Evolutionary conservation across 176 grass and related monocot species (phyloP).

Genomic region (Chloris gayana): DNA sequence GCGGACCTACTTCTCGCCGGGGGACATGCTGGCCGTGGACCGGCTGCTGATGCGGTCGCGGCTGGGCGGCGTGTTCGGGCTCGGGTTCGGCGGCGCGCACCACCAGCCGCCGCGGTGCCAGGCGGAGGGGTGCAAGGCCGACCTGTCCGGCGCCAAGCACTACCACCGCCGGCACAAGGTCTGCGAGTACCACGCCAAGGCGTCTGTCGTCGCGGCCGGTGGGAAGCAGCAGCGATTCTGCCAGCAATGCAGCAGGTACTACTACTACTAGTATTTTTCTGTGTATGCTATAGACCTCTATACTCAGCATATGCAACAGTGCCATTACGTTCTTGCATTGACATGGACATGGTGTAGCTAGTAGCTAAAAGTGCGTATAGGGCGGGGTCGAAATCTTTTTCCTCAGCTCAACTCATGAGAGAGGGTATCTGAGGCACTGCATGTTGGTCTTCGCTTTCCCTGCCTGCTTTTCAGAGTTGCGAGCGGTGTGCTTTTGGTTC

Average conservation of each 20-base stretch:
- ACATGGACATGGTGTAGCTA: constrained; percentile 5
- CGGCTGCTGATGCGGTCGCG: constrained; percentile 52
- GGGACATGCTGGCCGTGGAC: constrained; percentile 64
- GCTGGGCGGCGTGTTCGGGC: constrained; percentile 53
- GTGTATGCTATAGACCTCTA: too few relatives aligned
- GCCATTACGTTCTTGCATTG: constrained; percentile 1
- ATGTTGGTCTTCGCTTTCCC: background rate
- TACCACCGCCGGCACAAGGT: constrained; percentile 99
- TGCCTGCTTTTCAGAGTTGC: constrained; percentile 24
- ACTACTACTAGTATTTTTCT: too few relatives aligned
- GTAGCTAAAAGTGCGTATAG: background rate
- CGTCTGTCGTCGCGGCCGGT: constrained; percentile 60
- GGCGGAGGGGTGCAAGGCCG: constrained; percentile 84
- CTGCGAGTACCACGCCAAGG: constrained; percentile 98
- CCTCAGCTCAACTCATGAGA: background rate
- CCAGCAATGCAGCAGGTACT: constrained; percentile 92
- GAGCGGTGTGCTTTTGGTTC: constrained; percentile 30
- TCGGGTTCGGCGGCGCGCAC: constrained; percentile 59
- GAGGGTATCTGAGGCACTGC: background rate
- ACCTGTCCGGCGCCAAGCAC: constrained; percentile 89
- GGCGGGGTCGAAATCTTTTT: too few relatives aligned
- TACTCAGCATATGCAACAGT: too few relatives aligned
- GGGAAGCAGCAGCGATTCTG: constrained; percentile 94
- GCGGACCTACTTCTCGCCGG: constrained; percentile 82
- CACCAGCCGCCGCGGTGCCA: constrained; percentile 77